Evolutionary conservation across 78 protist genomes (phyloP), one percentile per base, ranked within the genome.

Genomic region (Blattamonas nauphoetae): DNA sequence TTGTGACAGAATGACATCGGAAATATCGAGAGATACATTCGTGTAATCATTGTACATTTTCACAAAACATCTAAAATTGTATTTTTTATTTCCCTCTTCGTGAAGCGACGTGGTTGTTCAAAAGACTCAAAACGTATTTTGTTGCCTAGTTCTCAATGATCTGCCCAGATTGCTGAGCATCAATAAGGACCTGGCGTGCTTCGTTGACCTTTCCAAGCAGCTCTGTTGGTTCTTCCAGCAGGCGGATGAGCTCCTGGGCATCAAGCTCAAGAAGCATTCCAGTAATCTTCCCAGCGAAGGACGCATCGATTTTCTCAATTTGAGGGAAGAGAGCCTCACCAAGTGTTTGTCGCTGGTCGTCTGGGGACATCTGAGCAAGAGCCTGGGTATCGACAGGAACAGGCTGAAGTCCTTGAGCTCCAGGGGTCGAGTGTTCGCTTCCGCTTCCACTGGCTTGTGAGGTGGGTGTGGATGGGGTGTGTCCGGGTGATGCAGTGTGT

Each of bases 221-320:
- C 33, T 80, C 45, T 6, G 84, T 32, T 34, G 6, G 32, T 11
- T 80, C 33, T 11, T 34, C n/a, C 36, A 80, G 32, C 6, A 80
- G 36, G 5, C 41, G 29, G 45, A 34, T 34, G 44, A 80, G 45
- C 36, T 80, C 84, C 29, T 5, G 5, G 6, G n/a, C 33, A 11
- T 80, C 84, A 6, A 80, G 33, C 36, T 80, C 84, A 21, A 80
- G 84, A 80, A 80, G 84, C 84, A 80, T 80, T 11, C 84, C 84
- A 32, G 84, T 80, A 11, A 80, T 80, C 36, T 80, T 80, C 6
- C 84, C 84, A 35, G 84, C 84, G 29, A 34, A 34, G 11, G n/a
- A 5, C 6, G 84, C 45, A 32, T 80, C 84, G 29, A 32, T 5
- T 32, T 11, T 34, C 84, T 80, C 41, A 32, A 80, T 80, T 11